phyloP scores from a whole-genome alignment of 768 basidiomycete species.

The Kwoniella sp. region DNA sequence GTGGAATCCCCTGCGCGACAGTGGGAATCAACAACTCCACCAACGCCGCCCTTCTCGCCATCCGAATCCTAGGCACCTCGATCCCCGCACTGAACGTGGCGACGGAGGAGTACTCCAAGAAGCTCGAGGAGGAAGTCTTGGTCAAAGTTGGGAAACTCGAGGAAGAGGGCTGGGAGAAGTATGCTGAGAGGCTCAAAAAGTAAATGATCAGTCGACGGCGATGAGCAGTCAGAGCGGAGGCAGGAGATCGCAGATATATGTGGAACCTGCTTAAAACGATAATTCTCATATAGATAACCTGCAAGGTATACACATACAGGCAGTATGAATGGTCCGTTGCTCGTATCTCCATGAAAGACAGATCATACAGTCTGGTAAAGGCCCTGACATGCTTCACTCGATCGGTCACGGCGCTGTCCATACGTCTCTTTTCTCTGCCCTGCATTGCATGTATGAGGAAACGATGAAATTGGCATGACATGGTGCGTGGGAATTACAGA shows the following conservation, averaged over 20 bases:
- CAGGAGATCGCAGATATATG: too few species aligned
- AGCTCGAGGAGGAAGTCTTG: constrained; percentile 73
- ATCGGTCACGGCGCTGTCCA: too few species aligned
- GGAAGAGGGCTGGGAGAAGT: constrained; percentile 82
- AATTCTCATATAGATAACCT: too few species aligned
- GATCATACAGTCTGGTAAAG: too few species aligned
- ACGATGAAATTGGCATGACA: background rate
- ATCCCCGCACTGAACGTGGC: constrained; percentile 67
- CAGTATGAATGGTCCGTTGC: too few species aligned
- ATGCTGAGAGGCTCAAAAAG: constrained; percentile 60
- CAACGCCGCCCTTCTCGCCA: constrained; percentile 88
- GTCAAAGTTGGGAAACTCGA: constrained; percentile 75
- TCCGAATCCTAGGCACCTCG: constrained; percentile 77
- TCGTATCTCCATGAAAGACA: too few species aligned
- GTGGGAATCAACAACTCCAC: constrained; percentile 95
- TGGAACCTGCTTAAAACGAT: too few species aligned
- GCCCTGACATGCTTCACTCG: too few species aligned
- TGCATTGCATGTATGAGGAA: background rate
- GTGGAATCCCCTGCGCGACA: constrained; percentile 95
- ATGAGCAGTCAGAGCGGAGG: too few species aligned
- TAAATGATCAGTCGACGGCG: constrained; percentile 17
- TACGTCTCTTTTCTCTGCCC: too few species aligned
- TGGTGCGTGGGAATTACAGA: background rate
- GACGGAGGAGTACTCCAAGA: constrained; percentile 74
- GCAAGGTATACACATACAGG: too few species aligned